Evolutionary conservation across 305 asterid species (phyloP), one percentile per base, ranked within the genome.

Genomic region (Fraxinus dipetala): DNA sequence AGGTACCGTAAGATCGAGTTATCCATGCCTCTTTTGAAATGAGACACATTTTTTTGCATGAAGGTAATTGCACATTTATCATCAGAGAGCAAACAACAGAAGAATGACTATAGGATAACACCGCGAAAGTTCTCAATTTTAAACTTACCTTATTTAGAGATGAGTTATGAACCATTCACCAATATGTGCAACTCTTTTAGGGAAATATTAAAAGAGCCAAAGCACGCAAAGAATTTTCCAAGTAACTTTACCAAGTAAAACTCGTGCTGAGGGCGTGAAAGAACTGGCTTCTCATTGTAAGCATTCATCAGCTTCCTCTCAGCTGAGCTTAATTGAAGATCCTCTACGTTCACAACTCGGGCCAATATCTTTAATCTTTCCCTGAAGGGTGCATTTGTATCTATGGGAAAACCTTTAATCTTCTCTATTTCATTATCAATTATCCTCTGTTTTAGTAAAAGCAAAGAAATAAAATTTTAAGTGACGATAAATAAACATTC

Each of bases 191-290:
- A 40, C n/a, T 72, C 56, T 22, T 79, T 79, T 74, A 28, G 30
- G 72, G 34, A 69, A 69, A 9, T 7, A 38, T n/a, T 5, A 72
- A 77, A 32, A 36, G 18, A 80, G 30, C 51, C 13, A 31, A 20
- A 63, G 72, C 51, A 35, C 24, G 13, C 7, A 38, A 70, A 73
- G 18, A 75, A 26, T 11, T n/a, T 22, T 67, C 1, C 4, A 20
- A 72, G 35, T 30, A 56, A 80, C 70, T 76, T 77, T 89, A 95
- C 98, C 96, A 86, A 78, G 95, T 90, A 89, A 87, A 93, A 95
- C 81, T 92, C 95, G 85, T 95, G 98, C 77, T 95, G 99, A 72
- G 99, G 98, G 65, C 98, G 98, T 5, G 99, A 86, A 81, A 95
- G 98, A 80, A 94, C 90, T 0, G 98, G 98, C 84, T 93, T 95